phyloP scores from a whole-genome alignment of 306 rosid species.

The Lathyrus sativus region DNA sequence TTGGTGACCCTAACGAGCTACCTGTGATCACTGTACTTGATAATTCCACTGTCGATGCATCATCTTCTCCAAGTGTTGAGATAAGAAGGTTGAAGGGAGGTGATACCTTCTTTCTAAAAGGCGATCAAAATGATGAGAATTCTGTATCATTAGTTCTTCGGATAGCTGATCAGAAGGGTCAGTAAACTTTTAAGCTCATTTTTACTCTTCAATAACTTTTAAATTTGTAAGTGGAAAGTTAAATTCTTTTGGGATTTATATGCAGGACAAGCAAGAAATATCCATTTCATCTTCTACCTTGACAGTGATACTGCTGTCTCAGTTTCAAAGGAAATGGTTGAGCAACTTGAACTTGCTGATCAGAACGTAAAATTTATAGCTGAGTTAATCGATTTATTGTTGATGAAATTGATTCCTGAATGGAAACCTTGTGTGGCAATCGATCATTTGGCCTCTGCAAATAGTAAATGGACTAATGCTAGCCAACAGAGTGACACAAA shows the following conservation, averaged over 20 bases:
- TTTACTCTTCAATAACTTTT: not conserved
- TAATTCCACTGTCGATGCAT: constrained; percentile 25
- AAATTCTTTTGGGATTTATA: constrained; percentile 17
- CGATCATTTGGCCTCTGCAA: constrained; percentile 41
- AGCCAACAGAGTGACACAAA: constrained; percentile 17
- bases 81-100: constrained; percentile 42
- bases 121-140: constrained; percentile 43
- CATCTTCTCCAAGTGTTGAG: constrained; percentile 38
- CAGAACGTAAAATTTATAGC: constrained; percentile 50
- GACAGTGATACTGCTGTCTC: constrained; percentile 49
- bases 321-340: constrained; percentile 55
- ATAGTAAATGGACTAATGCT: not conserved
- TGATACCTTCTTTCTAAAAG: constrained; percentile 48
- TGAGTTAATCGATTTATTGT: constrained; percentile 48
- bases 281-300: constrained; percentile 49
- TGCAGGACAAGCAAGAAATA: constrained; percentile 48
- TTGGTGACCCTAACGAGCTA: constrained; percentile 36
- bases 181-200: constrained; percentile 29
- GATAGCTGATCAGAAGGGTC: constrained; percentile 48
- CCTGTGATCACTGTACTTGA: constrained; percentile 40
- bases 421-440: constrained; percentile 50
- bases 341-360: constrained; percentile 47
- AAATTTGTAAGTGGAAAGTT: not conserved
- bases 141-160: constrained; percentile 52
- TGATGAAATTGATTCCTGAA: constrained; percentile 41